phyloP scores from a whole-genome alignment of 345 rosid genomes.

The Populus pruinosa region DNA sequence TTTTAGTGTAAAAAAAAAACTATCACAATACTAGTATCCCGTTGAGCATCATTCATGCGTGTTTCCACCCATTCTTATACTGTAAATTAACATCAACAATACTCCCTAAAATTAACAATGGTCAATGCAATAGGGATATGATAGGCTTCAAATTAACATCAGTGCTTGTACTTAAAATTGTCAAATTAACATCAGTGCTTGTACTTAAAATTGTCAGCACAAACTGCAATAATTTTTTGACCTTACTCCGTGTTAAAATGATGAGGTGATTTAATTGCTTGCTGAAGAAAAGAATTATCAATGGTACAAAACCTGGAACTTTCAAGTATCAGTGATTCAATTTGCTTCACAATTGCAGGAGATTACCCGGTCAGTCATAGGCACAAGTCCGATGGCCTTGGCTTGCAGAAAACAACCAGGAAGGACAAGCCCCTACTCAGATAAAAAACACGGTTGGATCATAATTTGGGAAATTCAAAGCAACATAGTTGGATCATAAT shows the following conservation, averaged over 20 bases:
- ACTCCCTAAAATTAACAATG: neutral
- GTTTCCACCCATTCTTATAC: too few relatives aligned
- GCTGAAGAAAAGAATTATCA: neutral
- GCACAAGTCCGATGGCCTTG: conserved; percentile 92
- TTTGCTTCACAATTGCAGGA: neutral
- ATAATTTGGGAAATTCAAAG: neutral
- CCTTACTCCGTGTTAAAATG: conserved; percentile 71
- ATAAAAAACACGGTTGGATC: conserved; percentile 3
- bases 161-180: conserved; percentile 92
- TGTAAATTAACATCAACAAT: neutral
- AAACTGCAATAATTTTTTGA: conserved; percentile 95
- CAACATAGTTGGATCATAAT: neutral
- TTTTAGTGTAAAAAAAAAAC: too few relatives aligned
- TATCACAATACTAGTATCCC: too few relatives aligned
- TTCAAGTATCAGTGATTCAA: neutral
- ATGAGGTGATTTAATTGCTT: neutral
- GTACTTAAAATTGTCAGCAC: conserved; percentile 95
- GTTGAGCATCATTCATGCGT: too few relatives aligned
- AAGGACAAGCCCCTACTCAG: conserved; percentile 79
- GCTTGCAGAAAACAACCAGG: conserved; percentile 93
- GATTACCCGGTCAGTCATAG: conserved; percentile 91
- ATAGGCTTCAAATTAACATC: conserved; percentile 92
- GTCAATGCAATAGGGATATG: conserved; percentile 11
- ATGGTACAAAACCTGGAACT: neutral
- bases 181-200: conserved; percentile 91